These are phyloP conservation scores for Coemansia sp. DNA, from an alignment of 192 early-diverging fungal genomes.

Conservation along the genomic window DNA sequence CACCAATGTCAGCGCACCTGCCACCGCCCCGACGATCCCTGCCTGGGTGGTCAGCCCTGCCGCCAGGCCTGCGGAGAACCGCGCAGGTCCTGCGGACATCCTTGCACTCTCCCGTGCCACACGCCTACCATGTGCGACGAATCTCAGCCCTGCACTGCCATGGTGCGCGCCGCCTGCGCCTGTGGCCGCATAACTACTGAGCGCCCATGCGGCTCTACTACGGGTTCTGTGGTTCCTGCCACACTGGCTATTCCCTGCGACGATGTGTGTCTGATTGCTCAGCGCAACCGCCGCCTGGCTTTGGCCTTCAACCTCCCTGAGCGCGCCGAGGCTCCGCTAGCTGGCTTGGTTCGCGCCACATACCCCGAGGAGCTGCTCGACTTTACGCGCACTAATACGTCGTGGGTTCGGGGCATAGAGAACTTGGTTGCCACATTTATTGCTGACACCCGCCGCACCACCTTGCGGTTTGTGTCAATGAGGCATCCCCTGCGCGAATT, in stretches of 20 bases:
- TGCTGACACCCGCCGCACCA: slow-evolving; percentile 52
- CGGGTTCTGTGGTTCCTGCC: slow-evolving; percentile 35
- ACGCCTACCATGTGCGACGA: slow-evolving; percentile 74
- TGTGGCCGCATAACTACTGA: slow-evolving; percentile 71
- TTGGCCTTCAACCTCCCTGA: slow-evolving; percentile 71
- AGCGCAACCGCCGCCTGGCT: slow-evolving; percentile 80
- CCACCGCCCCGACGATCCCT: slow-evolving; percentile 69
- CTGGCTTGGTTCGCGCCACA: slow-evolving; percentile 42
- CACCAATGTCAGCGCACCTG: slow-evolving; percentile 84
- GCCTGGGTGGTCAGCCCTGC: slow-evolving; percentile 67
- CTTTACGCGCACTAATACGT: slow-evolving; percentile 62
- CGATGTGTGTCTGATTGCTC: slow-evolving; percentile 73
- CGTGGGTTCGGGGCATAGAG: slow-evolving; percentile 73
- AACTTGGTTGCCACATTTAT: slow-evolving; percentile 66
- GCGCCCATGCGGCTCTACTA: slow-evolving; percentile 67
- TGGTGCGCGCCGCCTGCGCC: slow-evolving; percentile 57
- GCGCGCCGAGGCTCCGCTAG: slow-evolving; percentile 33
- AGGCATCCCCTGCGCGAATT: slow-evolving; percentile 66
- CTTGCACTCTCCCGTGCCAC: slow-evolving; percentile 76
- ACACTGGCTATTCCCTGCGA: slow-evolving; percentile 68
- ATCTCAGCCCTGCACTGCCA: slow-evolving; percentile 62
- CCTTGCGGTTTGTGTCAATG: slow-evolving; percentile 69
- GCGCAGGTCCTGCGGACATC: slow-evolving; percentile 83
- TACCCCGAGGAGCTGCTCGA: slow-evolving; percentile 68
- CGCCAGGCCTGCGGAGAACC: slow-evolving; percentile 69